A percentile compares a stretch with the other conserved stretches of the same genome.
These are phyloP conservation scores for Helotiales sp. DNA, from an alignment of 2,329 filamentous ascomycete species.

Conservation along the genomic window DNA sequence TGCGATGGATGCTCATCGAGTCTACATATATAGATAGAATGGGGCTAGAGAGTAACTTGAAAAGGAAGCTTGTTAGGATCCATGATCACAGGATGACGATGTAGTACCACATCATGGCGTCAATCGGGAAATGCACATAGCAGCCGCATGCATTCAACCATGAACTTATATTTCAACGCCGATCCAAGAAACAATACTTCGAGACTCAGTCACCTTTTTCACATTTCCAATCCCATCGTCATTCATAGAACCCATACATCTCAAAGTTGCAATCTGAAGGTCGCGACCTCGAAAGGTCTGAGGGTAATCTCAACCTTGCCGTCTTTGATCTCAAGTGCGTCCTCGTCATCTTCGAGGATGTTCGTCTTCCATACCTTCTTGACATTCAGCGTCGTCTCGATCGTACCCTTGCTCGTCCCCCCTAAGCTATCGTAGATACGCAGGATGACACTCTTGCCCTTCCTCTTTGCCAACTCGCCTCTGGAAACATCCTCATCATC, in stretches of 20 bases:
- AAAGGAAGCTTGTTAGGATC: not conserved
- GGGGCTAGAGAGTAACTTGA: not conserved
- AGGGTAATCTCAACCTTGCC: conserved; percentile 63
- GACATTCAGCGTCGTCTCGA: conserved; percentile 67
- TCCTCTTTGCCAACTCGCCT: conserved; percentile 61
- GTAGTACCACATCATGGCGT: not conserved
- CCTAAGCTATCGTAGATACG: conserved; percentile 88
- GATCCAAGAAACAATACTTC: not conserved
- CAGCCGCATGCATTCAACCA: not conserved
- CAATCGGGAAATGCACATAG: not conserved
- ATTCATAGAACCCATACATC: too few species aligned
- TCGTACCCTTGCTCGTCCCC: conserved; percentile 71
- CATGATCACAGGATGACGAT: not conserved
- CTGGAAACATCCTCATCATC: conserved; percentile 74
- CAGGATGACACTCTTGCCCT: conserved; percentile 77
- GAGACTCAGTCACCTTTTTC: not conserved
- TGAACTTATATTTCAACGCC: not conserved
- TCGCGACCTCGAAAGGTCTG: conserved; percentile 83
- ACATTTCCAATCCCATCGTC: not conserved
- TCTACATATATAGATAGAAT: not conserved
- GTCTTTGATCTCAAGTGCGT: conserved; percentile 53
- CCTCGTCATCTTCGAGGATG: conserved; percentile 81
- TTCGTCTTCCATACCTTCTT: conserved; percentile 82
- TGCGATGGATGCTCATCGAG: too few species aligned
- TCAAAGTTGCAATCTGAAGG: conserved; percentile 65